Percentiles rank a stretch among this genome's conserved stretches.
phyloP scores from a whole-genome alignment of 441 rosid genomes.

The Brassica balearica region DNA sequence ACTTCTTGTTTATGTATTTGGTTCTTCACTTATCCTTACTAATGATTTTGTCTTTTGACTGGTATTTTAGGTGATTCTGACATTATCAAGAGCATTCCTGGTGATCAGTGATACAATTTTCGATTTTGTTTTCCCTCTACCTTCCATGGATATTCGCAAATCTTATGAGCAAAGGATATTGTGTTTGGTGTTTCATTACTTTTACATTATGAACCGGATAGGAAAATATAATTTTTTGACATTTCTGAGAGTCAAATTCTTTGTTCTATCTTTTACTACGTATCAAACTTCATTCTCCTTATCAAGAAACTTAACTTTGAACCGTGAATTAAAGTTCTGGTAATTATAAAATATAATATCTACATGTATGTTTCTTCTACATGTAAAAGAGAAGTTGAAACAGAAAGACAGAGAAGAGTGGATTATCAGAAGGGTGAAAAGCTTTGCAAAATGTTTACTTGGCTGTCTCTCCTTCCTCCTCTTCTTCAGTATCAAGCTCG shows the following conservation, averaged over 20 bases:
- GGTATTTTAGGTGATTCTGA: conserved; percentile 68
- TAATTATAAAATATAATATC: conserved; percentile 8
- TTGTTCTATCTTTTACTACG: not conserved
- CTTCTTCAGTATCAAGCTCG: conserved; percentile 79
- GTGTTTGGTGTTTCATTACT: not conserved
- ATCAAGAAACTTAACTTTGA: not conserved
- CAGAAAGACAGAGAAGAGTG: not conserved
- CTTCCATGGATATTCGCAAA: conserved; percentile 7
- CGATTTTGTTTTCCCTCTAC: not conserved
- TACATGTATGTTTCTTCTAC: conserved; percentile 7
- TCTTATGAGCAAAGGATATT: conserved; percentile 4
- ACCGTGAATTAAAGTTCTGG: not conserved
- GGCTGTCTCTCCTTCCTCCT: conserved; percentile 50
- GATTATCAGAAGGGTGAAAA: too few species aligned
- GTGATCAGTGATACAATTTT: conserved; percentile 51
- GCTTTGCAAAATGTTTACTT: conserved; percentile 21
- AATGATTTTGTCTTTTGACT: not conserved
- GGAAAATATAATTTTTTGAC: not conserved
- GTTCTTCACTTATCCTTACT: not conserved
- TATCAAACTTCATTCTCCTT: not conserved
- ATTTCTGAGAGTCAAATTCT: not conserved
- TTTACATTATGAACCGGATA: not conserved
- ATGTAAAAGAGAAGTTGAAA: not conserved
- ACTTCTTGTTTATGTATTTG: not conserved
- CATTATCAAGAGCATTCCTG: conserved; percentile 69